Evolutionary conservation across 73 alveolate species (phyloP).

Genomic region (Durusdinium trenchii): DNA sequence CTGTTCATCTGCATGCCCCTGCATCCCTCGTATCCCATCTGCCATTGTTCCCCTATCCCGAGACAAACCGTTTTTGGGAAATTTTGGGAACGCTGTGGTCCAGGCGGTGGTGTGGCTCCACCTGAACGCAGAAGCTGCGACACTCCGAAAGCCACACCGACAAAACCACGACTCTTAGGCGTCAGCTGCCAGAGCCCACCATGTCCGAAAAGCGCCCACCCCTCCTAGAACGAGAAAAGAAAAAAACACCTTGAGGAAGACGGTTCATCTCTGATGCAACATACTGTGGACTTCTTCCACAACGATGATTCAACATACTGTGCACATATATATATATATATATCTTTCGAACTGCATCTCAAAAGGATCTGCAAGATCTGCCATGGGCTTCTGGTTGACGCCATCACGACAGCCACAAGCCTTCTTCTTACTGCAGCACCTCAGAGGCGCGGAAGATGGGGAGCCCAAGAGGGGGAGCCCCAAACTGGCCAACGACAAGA

Average conservation of each 20-base stretch:
- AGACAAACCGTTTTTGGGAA: no score
- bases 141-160: not conserved
- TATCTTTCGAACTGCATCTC: not conserved
- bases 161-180: not conserved
- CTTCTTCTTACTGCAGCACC: constrained; percentile 14
- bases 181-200: constrained; percentile 6
- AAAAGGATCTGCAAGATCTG: no score
- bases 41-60: no score
- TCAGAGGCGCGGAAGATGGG: not conserved
- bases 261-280: not conserved
- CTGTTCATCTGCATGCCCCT: no score
- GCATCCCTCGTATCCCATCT: no score
- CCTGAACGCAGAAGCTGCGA: not conserved
- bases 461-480: not conserved
- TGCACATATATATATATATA: not conserved
- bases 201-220: constrained; percentile 88
- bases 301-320: not conserved
- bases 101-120: no score
- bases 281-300: not conserved
- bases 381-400: no score
- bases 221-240: constrained; percentile 9
- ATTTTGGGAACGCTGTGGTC: no score
- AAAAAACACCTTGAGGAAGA: not conserved
- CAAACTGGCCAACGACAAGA: not conserved
- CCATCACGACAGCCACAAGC: not conserved